Conservation (phyloP, 257 asterid species). For the Solanum rostratum region DNA sequence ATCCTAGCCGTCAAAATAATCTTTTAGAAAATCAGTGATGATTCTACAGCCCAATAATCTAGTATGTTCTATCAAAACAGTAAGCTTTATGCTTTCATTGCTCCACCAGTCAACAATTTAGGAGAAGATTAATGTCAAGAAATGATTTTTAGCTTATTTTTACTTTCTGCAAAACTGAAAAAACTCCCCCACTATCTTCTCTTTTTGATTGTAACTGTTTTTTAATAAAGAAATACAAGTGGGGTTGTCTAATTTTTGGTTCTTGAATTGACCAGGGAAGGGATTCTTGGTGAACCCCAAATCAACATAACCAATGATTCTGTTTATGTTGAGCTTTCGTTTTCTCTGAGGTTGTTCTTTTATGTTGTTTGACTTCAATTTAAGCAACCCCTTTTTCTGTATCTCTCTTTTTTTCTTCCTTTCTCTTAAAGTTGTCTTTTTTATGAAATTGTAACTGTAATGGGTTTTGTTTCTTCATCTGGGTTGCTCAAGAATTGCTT, state of each 20-base stretch:
- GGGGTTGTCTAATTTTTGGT: slow-evolving; percentile 13
- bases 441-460: neutral
- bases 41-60: neutral
- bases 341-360: slow-evolving; percentile 27
- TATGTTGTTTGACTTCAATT: slow-evolving; percentile 44
- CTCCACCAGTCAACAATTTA: neutral
- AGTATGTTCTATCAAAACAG: neutral
- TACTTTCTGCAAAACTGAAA: neutral
- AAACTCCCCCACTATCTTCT: neutral
- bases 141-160: neutral
- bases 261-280: slow-evolving; percentile 25
- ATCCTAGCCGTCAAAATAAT: neutral
- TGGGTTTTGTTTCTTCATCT: neutral
- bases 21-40: neutral
- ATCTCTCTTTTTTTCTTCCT: neutral
- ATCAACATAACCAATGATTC: neutral
- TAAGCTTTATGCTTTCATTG: neutral
- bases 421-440: neutral
- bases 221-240: neutral
- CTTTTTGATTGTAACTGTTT: neutral
- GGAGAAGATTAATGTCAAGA: neutral
- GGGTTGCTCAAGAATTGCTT: slow-evolving; percentile 15
- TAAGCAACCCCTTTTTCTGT: slow-evolving; percentile 40
- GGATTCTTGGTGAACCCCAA: slow-evolving; percentile 13
- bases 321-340: slow-evolving; percentile 55